phyloP scores from a whole-genome alignment of 1,284 basidiomycete genomes.

The Exsudoporus floridanus region DNA sequence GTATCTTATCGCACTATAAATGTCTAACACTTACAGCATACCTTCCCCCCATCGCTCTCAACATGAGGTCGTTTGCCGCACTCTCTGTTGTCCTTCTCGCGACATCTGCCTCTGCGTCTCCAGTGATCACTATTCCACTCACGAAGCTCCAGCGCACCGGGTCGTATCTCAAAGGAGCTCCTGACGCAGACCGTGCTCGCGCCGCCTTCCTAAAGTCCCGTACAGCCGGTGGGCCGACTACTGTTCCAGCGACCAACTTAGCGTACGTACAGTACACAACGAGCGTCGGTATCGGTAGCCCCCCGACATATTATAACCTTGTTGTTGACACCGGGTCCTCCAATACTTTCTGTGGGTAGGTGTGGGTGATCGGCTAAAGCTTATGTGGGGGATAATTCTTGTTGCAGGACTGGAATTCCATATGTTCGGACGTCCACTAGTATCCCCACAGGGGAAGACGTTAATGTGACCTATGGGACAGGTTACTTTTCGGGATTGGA shows the following conservation, averaged over 20 bases:
- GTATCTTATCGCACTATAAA: conserved; percentile 5
- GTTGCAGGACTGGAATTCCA: conserved; percentile 12
- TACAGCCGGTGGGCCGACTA: background rate
- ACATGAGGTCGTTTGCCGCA: conserved; percentile 18
- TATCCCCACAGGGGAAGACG: conserved; percentile 20
- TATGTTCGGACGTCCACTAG: conserved; percentile 26
- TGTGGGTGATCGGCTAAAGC: background rate
- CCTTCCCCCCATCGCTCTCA: background rate
- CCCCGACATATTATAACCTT: conserved; percentile 25
- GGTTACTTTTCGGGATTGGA: conserved; percentile 25
- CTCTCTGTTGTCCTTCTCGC: conserved; percentile 13
- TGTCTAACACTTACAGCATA: background rate
- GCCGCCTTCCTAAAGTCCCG: conserved; percentile 11
- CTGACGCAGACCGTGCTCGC: conserved; percentile 25
- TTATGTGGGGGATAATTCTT: background rate
- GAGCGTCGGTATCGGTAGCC: conserved; percentile 26
- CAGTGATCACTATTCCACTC: conserved; percentile 13
- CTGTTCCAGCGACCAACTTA: conserved; percentile 22
- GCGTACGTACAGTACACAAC: conserved; percentile 22
- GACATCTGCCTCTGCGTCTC: conserved; percentile 13
- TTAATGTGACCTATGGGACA: conserved; percentile 24
- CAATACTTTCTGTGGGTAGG: conserved; percentile 35
- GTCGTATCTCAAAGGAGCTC: conserved; percentile 19
- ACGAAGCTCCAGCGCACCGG: conserved; percentile 11
- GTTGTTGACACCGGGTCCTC: conserved; percentile 35